A percentile compares a stretch with the other conserved stretches of the same genome.
Evolutionary conservation across 2,329 filamentous ascomycete species (phyloP).

Genomic region (Neonectria sp.): DNA sequence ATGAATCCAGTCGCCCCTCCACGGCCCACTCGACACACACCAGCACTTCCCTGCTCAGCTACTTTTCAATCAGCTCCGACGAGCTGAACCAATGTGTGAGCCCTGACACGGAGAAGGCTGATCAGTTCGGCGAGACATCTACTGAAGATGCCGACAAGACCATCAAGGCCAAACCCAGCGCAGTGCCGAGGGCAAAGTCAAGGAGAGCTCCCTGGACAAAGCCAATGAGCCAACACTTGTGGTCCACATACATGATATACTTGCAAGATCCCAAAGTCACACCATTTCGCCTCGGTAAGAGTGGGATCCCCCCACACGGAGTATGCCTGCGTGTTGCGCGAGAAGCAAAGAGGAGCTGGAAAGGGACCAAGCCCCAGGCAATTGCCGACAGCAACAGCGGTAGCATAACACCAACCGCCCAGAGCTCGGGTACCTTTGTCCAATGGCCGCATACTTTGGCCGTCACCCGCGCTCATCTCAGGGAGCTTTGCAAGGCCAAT

Average conservation of each 20-base stretch:
- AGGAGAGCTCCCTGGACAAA: slow-evolving; percentile 75
- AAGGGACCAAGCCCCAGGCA: slow-evolving; percentile 65
- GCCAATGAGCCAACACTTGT: slow-evolving; percentile 76
- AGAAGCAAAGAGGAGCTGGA: slow-evolving; percentile 77
- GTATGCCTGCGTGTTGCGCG: slow-evolving; percentile 77
- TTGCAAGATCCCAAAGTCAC: slow-evolving; percentile 78
- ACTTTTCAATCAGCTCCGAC: slow-evolving; percentile 69
- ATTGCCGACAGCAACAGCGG: slow-evolving; percentile 61
- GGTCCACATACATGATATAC: slow-evolving; percentile 76
- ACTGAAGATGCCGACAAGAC: slow-evolving; percentile 52
- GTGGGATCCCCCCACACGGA: slow-evolving; percentile 74
- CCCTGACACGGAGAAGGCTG: slow-evolving; percentile 58
- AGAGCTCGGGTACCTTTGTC: slow-evolving; percentile 64
- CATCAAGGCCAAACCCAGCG: slow-evolving; percentile 44
- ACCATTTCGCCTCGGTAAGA: slow-evolving; percentile 75
- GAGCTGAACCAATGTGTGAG: slow-evolving; percentile 68
- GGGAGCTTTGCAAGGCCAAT: slow-evolving; percentile 74
- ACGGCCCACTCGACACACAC: slow-evolving; percentile 73
- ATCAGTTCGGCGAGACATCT: slow-evolving; percentile 44
- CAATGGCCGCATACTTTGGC: slow-evolving; percentile 76
- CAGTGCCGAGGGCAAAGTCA: slow-evolving; percentile 47
- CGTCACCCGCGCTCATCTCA: slow-evolving; percentile 73
- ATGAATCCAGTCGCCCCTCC: slow-evolving; percentile 72
- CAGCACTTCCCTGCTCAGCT: slow-evolving; percentile 70
- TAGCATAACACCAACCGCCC: slow-evolving; percentile 69